Evolutionary conservation across 2,329 filamentous ascomycete species (phyloP).

Genomic region (Penicillium hesseltinei): DNA sequence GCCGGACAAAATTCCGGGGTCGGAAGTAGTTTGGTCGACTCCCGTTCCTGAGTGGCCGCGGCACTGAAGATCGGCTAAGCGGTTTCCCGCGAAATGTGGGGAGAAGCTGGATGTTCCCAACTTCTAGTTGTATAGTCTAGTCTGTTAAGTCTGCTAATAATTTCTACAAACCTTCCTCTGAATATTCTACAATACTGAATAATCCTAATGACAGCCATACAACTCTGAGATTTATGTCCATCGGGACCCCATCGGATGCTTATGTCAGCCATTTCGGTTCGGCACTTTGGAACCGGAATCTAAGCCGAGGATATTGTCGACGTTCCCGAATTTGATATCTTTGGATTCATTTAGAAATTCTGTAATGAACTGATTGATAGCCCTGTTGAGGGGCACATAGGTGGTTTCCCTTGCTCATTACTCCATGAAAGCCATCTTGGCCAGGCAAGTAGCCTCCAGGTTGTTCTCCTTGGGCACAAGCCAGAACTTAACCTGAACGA

Average conservation of each 20-base stretch:
- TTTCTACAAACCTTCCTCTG: not conserved
- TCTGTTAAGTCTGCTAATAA: not conserved
- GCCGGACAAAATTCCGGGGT: slow-evolving; percentile 32
- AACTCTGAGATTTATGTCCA: not conserved
- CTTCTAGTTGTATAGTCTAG: not conserved
- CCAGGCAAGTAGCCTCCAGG: not conserved
- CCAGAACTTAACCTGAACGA: slow-evolving; percentile 28
- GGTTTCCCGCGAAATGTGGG: slow-evolving; percentile 33
- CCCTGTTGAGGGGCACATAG: not conserved
- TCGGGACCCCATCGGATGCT: not conserved
- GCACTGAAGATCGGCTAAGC: slow-evolving; percentile 40
- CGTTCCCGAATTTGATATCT: not conserved
- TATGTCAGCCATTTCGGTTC: slow-evolving; percentile 5
- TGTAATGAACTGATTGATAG: not conserved
- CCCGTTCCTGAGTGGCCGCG: slow-evolving; percentile 23
- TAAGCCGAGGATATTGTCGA: not conserved
- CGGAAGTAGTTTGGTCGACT: slow-evolving; percentile 24
- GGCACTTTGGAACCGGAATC: not conserved
- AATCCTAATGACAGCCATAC: no score
- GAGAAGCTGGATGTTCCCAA: not conserved
- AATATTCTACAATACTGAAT: not conserved
- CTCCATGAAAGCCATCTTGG: not conserved
- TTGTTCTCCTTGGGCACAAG: slow-evolving; percentile 25
- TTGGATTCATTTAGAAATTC: not conserved
- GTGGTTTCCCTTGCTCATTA: not conserved